Base-by-base conservation (phyloP, 306 rosid species). In the Echinosophora koreensis region DNA sequence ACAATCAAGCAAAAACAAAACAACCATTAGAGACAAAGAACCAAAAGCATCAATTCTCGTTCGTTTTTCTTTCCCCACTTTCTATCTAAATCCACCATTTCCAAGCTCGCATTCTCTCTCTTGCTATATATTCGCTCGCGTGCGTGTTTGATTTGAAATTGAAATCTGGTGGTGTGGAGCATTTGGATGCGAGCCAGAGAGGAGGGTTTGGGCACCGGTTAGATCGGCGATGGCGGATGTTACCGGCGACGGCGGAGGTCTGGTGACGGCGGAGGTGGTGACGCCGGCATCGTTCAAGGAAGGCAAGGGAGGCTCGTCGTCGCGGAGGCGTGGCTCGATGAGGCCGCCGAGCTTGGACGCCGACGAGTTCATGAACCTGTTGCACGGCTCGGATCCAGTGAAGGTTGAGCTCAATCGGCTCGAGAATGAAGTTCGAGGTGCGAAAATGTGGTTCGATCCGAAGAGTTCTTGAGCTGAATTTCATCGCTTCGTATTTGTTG, bases 371-470 rank as follows among this genome's bases (percentile, higher is more conserved):
- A 66, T 93, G 59, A 93, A 91, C 82, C 79, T 93, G 55, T 39
- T 93, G 80, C 96, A 89, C 91, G 97, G 97, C 49, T 93, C 97
- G 91, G 96, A 93, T 93, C 96, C 98, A 89, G 98, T 93, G 78
- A 91, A 91, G 89, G 89, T 93, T 51, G 98, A 93, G 89, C 98
- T 93, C 79, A 93, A 87, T 90, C 93, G 98, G 42, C 98, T 91
- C 15, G 98, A 93, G 90, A 93, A 93, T 76, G 97, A 93, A 83
- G 97, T 93, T 77, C 89, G 98, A 91, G 96, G 98, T 93, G 78
- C 34, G 80, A 32, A 67, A 93, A 91, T 89, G 97, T 69, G 68
- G 89, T 47, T 91, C 90, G 95, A 91, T 91, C 93, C 74, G 85
- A 58, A 71, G 80, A 17, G 83, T 86, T 89, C 42, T 69, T 60